These are phyloP conservation scores for Coniophora puteana DNA, from an alignment of 1,284 basidiomycete species.

Conservation along the genomic window DNA sequence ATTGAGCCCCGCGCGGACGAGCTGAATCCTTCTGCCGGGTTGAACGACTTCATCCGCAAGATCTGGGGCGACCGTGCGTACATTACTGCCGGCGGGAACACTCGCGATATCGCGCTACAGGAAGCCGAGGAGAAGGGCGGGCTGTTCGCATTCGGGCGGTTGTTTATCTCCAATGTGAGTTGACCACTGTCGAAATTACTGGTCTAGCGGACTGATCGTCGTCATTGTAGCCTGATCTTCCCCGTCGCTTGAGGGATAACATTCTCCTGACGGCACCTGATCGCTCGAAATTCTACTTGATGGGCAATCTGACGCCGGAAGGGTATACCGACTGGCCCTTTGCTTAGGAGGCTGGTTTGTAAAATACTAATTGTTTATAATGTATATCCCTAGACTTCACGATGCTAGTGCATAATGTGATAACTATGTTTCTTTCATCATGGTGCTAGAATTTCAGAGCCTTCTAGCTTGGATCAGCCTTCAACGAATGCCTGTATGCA, in stretches of 20 bases:
- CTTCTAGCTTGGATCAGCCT: no score
- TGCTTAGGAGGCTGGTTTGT: no score
- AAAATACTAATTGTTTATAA: no score
- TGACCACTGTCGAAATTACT: constrained; percentile 21
- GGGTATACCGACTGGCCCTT: constrained; percentile 27
- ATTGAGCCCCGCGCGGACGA: constrained; percentile 40
- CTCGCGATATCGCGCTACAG: constrained; percentile 14
- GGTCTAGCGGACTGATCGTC: constrained; percentile 17
- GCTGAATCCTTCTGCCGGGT: neutral
- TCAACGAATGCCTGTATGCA: no score
- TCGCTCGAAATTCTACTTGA: constrained; percentile 15
- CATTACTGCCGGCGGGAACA: constrained; percentile 43
- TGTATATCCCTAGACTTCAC: no score
- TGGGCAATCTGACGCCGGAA: constrained; percentile 10
- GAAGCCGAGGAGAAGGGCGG: constrained; percentile 21
- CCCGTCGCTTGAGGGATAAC: constrained; percentile 21
- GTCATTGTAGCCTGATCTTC: constrained; percentile 44
- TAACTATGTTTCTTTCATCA: no score
- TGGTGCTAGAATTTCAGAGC: no score
- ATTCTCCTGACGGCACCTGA: constrained; percentile 15
- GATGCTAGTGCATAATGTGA: no score
- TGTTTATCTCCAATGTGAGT: constrained; percentile 19
- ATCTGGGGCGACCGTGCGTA: constrained; percentile 36
- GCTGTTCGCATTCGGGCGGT: constrained; percentile 44
- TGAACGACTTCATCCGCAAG: constrained; percentile 20